phyloP scores from a whole-genome alignment of 768 basidiomycete species.

The Russula earlei region DNA sequence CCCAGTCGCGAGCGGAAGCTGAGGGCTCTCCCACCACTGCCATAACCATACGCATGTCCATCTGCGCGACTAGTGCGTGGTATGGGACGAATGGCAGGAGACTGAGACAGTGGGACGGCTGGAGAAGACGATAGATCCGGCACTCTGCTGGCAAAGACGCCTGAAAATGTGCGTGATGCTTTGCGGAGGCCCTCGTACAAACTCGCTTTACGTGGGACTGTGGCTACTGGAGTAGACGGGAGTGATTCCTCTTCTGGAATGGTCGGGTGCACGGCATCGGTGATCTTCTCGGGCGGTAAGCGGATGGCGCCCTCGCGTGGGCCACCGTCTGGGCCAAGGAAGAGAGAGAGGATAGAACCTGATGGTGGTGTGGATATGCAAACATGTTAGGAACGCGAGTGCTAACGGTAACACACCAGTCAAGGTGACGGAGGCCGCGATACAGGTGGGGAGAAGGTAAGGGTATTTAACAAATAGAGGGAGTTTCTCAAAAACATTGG shows the following conservation, averaged over 20 bases:
- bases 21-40: conserved; percentile 32
- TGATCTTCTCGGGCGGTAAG: conserved; percentile 66
- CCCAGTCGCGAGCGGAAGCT: conserved; percentile 14
- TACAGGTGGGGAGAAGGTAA: conserved; percentile 78
- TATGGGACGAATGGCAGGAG: conserved; percentile 38
- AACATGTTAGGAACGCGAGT: not conserved
- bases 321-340: conserved; percentile 87
- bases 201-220: conserved; percentile 5
- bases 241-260: conserved; percentile 58
- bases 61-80: conserved; percentile 49
- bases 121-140: conserved; percentile 31
- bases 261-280: conserved; percentile 30
- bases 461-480: conserved; percentile 72
- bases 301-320: conserved; percentile 79
- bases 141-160: conserved; percentile 47
- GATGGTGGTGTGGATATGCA: not conserved
- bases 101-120: conserved; percentile 29
- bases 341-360: conserved; percentile 85
- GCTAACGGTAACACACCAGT: conserved; percentile 39
- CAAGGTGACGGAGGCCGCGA: conserved; percentile 71
- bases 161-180: conserved; percentile 42
- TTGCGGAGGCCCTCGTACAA: conserved; percentile 25
- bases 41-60: conserved; percentile 78
- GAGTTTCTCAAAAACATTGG: conserved; percentile 54
- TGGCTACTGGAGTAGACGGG: conserved; percentile 36